Evolutionary conservation across 257 asterid species (phyloP).

Genomic region (Echites panduratus): DNA sequence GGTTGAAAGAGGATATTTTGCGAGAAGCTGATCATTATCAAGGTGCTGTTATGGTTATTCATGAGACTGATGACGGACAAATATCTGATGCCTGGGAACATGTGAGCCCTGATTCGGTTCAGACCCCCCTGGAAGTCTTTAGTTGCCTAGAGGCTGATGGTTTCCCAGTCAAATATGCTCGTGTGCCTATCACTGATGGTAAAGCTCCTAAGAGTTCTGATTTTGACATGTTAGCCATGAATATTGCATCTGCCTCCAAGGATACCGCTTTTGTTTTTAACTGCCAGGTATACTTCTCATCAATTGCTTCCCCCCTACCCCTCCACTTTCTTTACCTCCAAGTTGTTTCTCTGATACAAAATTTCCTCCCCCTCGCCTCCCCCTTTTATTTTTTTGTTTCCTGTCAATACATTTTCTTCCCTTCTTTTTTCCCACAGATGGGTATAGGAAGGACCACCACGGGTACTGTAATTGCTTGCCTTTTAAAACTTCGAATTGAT

Average conservation of each 20-base stretch:
- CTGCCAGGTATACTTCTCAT: slow-evolving; percentile 65
- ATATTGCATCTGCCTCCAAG: slow-evolving; percentile 84
- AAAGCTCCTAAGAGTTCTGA: slow-evolving; percentile 99
- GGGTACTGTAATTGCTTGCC: slow-evolving; percentile 97
- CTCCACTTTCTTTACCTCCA: not conserved
- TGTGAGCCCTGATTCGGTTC: slow-evolving; percentile 63
- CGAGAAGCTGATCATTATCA: slow-evolving; percentile 85
- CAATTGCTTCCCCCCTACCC: not conserved
- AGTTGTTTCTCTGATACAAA: not conserved
- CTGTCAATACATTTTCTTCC: slow-evolving; percentile 12
- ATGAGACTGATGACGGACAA: slow-evolving; percentile 84
- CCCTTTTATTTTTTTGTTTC: not conserved
- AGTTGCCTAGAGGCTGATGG: slow-evolving; percentile 74
- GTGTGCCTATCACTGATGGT: slow-evolving; percentile 98
- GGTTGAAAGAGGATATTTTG: slow-evolving; percentile 90
- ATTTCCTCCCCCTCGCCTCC: not conserved
- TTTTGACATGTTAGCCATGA: slow-evolving; percentile 69
- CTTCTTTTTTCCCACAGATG: slow-evolving; percentile 51
- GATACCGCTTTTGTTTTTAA: slow-evolving; percentile 92
- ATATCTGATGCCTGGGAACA: slow-evolving; percentile 94
- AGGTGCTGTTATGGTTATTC: slow-evolving; percentile 94
- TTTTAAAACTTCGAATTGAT: slow-evolving; percentile 81
- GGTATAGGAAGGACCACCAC: slow-evolving; percentile 98
- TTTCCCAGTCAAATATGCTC: slow-evolving; percentile 87
- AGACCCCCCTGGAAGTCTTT: slow-evolving; percentile 93